Conservation (phyloP, 371 early-diverging fungal species). For the Circinella minor region DNA sequence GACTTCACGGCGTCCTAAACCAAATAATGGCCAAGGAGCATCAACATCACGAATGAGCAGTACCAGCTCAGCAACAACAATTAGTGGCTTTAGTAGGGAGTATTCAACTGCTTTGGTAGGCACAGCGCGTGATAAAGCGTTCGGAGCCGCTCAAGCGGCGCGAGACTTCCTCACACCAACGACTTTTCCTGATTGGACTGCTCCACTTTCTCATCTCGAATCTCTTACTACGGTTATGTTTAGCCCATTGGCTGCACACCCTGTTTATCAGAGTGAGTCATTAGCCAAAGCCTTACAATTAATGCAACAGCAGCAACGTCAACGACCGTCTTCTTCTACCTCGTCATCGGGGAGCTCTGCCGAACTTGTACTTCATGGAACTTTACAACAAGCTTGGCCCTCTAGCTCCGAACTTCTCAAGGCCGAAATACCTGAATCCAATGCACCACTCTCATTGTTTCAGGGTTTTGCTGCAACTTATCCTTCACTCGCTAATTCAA, state of each 20-base stretch:
- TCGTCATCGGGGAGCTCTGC: conserved; percentile 12
- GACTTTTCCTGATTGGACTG: conserved; percentile 33
- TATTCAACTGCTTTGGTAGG: conserved; percentile 22
- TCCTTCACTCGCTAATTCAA: conserved; percentile 44
- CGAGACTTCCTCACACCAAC: conserved; percentile 41
- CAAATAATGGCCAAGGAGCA: background rate
- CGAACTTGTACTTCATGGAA: conserved; percentile 35
- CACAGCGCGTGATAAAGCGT: conserved; percentile 39
- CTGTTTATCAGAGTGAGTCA: conserved; percentile 50
- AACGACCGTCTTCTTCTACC: conserved; percentile 9
- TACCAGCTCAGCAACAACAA: background rate
- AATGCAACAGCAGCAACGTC: conserved; percentile 49
- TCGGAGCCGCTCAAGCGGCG: conserved; percentile 34
- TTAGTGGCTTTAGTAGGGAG: background rate
- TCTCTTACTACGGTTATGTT: conserved; percentile 55
- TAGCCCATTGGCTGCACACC: conserved; percentile 51
- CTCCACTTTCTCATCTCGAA: conserved; percentile 43
- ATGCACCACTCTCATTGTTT: conserved; percentile 58
- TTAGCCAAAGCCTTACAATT: conserved; percentile 50
- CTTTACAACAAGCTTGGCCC: conserved; percentile 35
- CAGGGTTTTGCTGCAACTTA: conserved; percentile 68
- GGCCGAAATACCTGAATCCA: conserved; percentile 65
- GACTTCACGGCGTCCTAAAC: conserved; percentile 5
- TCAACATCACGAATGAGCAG: background rate
- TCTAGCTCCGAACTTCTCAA: conserved; percentile 51